Conservation (phyloP, 192 early-diverging fungal genomes). For the Fimicolochytrium jonesii region DNA sequence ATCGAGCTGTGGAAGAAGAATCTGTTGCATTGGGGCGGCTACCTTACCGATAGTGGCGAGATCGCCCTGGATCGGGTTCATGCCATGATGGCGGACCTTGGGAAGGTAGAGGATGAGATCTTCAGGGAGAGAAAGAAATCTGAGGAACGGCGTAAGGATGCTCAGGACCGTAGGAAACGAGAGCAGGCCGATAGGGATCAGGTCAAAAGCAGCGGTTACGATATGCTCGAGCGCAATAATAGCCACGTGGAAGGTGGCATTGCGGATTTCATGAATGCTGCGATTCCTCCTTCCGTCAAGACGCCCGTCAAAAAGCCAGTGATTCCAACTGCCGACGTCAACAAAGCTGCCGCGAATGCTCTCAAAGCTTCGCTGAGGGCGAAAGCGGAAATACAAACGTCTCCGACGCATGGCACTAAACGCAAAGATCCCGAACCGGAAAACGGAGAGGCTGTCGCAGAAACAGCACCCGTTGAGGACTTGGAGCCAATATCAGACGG, state of each 20-base stretch:
- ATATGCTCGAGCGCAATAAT: no score
- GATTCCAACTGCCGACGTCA: conserved; percentile 18
- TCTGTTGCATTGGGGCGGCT: conserved; percentile 61
- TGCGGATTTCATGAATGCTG: conserved; percentile 1
- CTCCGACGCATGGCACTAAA: conserved; percentile 13
- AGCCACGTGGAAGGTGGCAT: not conserved
- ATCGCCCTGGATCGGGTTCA: conserved; percentile 45
- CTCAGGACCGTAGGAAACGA: conserved; percentile 23
- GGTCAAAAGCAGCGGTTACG: no score
- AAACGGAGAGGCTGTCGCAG: no score
- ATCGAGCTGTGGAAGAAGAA: conserved; percentile 59
- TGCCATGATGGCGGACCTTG: conserved; percentile 46
- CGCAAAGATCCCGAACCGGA: conserved; percentile 11
- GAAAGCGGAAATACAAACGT: not conserved
- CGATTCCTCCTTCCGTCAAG: not conserved
- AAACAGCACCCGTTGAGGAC: conserved; percentile 2
- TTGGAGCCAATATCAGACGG: conserved; percentile 12
- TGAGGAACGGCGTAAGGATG: conserved; percentile 41
- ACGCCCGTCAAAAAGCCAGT: not conserved
- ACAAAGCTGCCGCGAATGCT: conserved; percentile 45
- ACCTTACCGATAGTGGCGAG: conserved; percentile 84
- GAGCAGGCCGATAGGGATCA: conserved; percentile 16
- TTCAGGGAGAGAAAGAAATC: conserved; percentile 43
- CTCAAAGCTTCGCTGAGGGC: conserved; percentile 30
- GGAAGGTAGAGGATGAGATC: conserved; percentile 45